Base-by-base conservation (phyloP, 805 yeast species). In the Jamesozyma spencerorum region DNA sequence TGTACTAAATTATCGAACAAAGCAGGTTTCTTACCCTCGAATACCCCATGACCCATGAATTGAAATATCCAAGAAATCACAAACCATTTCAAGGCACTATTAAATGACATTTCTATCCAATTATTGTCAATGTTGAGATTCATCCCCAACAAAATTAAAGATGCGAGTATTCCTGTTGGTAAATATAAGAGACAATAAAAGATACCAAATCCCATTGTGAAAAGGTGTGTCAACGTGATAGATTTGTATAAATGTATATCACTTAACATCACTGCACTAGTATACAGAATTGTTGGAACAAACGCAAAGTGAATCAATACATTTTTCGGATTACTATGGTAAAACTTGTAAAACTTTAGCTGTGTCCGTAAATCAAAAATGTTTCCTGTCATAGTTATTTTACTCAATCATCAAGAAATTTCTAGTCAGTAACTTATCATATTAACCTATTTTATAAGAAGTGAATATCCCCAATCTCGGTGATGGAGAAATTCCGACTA, bases 21-120 rank as follows among this genome's bases (percentile, higher is more conserved):
- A 0, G 97, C 96, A 0, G 98, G 98, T 0, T 87, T 83, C 32
- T 85, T 69, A 44, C 70, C 71, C 56, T 90, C 98, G 54, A 77
- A 84, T 10, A 73, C 68, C 1, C 83, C 90, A 57, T 92, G 97
- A 3, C 97, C 96, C 37, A 81, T 68, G 59, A 90, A 87, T 54
- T 92, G 97, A 5, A 76, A 77, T 13, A 77, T 53, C 97, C 98
- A 90, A 8, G 83, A 65, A 2, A 64, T 29, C 0, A 71, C 57
- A 57, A 81, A 83, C 14, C 74, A 49, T 1, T 41, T 49, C 40
- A 46, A 58, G 13, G 27, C 40, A 47, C 31, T 48, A 17, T 6
- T 31, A 19, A 22, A 36, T 32, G 50, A 38, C 47, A 39, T 27
- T 10, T 39, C 30, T 15, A 50, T 19, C 42, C 48, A 42, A 15